These are phyloP conservation scores for Amanita jacksonii DNA, from an alignment of 768 basidiomycete genomes.

Conservation along the genomic window DNA sequence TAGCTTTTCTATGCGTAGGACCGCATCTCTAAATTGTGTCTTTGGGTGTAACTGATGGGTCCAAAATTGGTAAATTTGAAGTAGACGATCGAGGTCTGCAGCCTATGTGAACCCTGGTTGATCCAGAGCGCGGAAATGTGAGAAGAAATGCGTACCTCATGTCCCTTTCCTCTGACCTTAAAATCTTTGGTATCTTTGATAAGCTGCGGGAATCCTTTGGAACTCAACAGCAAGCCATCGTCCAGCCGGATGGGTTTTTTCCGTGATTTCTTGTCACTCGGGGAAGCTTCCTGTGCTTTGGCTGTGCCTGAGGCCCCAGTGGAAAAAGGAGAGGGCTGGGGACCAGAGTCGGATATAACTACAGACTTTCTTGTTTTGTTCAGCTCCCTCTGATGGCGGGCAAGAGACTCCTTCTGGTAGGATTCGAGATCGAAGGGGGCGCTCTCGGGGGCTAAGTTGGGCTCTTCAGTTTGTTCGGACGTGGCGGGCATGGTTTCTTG, in stretches of 20 bases:
- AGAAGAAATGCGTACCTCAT: conserved; percentile 52
- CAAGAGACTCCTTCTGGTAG: conserved; percentile 19
- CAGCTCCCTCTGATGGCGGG: conserved; percentile 44
- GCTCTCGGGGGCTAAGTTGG: neutral
- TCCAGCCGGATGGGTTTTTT: conserved; percentile 56
- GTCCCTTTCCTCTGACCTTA: conserved; percentile 80
- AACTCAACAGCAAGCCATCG: conserved; percentile 62
- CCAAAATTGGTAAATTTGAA: conserved; percentile 92
- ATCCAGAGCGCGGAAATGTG: neutral
- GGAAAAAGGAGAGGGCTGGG: neutral
- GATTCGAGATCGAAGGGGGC: conserved; percentile 5
- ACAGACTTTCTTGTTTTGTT: conserved; percentile 25
- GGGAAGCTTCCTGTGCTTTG: conserved; percentile 15
- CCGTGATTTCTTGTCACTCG: conserved; percentile 35
- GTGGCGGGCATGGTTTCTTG: too few relatives aligned
- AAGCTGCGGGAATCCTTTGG: conserved; percentile 72
- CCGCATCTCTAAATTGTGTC: conserved; percentile 79
- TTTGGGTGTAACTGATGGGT: conserved; percentile 89
- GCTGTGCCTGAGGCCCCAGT: conserved; percentile 2
- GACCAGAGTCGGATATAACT: conserved; percentile 34
- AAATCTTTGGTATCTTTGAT: conserved; percentile 71
- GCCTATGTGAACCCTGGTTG: conserved; percentile 32
- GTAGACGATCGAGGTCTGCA: conserved; percentile 70
- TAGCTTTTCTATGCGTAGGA: conserved; percentile 77
- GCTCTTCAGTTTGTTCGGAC: too few relatives aligned